Base-by-base conservation (phyloP, 1,284 basidiomycete genomes). In the Meripilus lineatus region DNA sequence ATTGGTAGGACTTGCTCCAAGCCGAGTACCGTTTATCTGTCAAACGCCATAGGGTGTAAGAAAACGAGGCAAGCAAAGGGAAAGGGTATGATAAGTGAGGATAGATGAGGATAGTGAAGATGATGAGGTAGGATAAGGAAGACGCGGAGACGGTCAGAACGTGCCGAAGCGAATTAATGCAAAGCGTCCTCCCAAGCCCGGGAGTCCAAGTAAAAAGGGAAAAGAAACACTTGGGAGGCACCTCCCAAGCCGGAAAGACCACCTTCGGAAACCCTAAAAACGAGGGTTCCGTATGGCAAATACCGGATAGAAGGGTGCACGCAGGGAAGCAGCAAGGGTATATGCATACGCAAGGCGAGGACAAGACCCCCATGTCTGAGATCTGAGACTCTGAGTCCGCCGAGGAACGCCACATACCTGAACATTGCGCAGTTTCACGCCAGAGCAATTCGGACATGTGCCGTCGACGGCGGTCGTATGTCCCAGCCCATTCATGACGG, bases 391-490 rank as follows among this genome's bases (percentile, higher is more conserved):
- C 25, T 7, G 25, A 38, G 8, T 30, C 28, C 28, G n/a, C 8
- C 28, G n/a, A 32, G 30, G n/a, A 14, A 4, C 5, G n/a, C 30
- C 23, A 42, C 58, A 52, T 46, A 84, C 86, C 71, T 89, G 86
- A 17, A 90, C 64, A 61, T 89, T 79, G 25, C 84, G 74, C 34
- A 91, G 63, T 47, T 67, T 78, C 18, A 81, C 70, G 15, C 78
- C 77, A 39, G 62, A 64, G 55, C 84, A 87, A 25, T 67, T 72
- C 5, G 45, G 44, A 54, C 82, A 83, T 10, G 71, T 74, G 11
- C 84, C 88, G 51, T 80, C 72, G 4, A 90, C 70, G 5, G 87
- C 87, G 1, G 77, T 83, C 0, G 85, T 81, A 48, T 86, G 84
- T 2, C 81, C 81, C 33, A 65, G 58, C 5, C 76, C 77, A 53